Evolutionary conservation across 345 rosid genomes (phyloP), one percentile per base, ranked within the genome.

Genomic region (Hypericum androsaemum): DNA sequence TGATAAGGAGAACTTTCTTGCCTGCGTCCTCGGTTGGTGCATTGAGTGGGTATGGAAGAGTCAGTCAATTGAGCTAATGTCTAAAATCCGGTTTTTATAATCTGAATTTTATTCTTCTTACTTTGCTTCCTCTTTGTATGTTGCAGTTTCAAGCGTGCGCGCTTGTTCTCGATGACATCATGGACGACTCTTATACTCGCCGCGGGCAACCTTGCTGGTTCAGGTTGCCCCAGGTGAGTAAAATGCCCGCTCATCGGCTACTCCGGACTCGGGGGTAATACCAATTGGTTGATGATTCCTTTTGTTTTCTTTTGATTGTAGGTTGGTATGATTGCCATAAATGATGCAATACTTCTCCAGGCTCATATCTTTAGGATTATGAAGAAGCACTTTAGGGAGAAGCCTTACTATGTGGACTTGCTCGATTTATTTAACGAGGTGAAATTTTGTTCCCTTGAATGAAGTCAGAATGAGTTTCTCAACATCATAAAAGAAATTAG

Each of bases 11-110:
- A 39, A 77, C 43, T 80, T 82, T 54, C 90, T 78, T 53, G 69
- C 86, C 16, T 75, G 82, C 56, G 77, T 79, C 52, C 94, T 84
- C 37, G 96, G 89, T 56, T 88, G 96, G 96, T 88, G 94, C 36
- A 71, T 88, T 44, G 89, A 88, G 76, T 88, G 90, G 94, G 96
- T 88, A 88, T 49, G 56, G 47, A 22, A n/a, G n/a, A n/a, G n/a
- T 22, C 4, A 22, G 1, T 22, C 32, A 22, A 4, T 22, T 22
- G 32, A 22, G 32, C 32, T 1, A 22, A 22, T 22, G 1, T 22
- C 32, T 22, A 22, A 4, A n/a, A n/a, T n/a, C n/a, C n/a, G n/a
- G n/a, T n/a, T n/a, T n/a, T n/a, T n/a, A 22, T 22, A 4, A 22
- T 22, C 32, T 22, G 2, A 22, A 22, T 4, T 22, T 22, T 22